Evolutionary conservation across 78 protist genomes (phyloP).

Genomic region (Planoprotostelium fungivorum): DNA sequence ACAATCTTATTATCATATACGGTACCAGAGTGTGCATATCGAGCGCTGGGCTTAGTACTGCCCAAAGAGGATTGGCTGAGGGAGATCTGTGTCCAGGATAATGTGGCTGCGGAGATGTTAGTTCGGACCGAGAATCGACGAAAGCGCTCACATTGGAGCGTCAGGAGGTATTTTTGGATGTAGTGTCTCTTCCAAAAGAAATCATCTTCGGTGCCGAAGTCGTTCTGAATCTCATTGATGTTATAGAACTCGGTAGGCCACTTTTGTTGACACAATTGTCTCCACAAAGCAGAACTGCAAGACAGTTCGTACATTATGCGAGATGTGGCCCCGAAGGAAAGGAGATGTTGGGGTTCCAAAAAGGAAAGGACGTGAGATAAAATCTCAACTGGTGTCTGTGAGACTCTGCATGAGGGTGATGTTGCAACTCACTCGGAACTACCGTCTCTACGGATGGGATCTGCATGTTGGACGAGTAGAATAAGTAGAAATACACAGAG

Average conservation of each 20-base stretch:
- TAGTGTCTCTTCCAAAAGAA: background rate
- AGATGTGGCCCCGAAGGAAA: background rate
- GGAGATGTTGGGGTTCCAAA: background rate
- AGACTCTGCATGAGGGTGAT: background rate
- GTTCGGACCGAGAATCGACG: background rate
- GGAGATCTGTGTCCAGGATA: background rate
- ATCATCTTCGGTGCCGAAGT: background rate
- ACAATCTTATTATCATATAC: slow-evolving; percentile 26
- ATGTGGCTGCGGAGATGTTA: background rate
- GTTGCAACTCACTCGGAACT: background rate
- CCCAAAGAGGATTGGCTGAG: slow-evolving; percentile 30
- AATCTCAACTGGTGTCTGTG: background rate
- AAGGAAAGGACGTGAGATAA: background rate
- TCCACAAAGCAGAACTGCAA: background rate
- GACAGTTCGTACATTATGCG: background rate
- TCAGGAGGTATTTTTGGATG: background rate
- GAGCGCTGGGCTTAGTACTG: slow-evolving; percentile 15
- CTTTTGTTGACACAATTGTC: background rate
- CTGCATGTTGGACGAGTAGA: too few relatives aligned
- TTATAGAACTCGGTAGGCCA: background rate
- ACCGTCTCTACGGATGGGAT: too few relatives aligned
- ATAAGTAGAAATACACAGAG: too few relatives aligned
- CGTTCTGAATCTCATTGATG: background rate
- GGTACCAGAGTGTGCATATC: slow-evolving; percentile 54
- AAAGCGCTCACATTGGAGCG: background rate